A percentile compares a stretch with the other conserved stretches of the same genome.
phyloP scores from a whole-genome alignment of 2,329 filamentous ascomycete genomes.

The Microdochium bolleyi region DNA sequence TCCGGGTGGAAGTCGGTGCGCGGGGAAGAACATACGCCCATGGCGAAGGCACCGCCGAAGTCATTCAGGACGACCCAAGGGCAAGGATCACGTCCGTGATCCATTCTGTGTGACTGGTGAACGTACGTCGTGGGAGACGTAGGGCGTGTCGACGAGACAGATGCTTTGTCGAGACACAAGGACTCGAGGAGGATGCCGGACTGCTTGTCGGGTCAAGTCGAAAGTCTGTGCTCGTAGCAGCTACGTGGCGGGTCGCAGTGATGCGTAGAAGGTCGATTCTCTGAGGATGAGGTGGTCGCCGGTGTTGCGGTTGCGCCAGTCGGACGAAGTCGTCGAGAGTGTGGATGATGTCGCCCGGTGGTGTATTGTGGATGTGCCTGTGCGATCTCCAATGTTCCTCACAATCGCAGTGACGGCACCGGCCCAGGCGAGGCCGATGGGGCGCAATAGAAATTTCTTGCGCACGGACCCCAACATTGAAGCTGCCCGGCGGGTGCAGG shows the following conservation, averaged over 20 bases:
- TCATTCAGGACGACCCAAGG: constrained; percentile 95
- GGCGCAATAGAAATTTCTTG: constrained; percentile 7
- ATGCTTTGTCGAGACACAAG: too few relatives aligned
- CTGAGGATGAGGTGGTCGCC: too few relatives aligned
- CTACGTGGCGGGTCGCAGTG: too few relatives aligned
- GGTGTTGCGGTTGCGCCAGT: too few relatives aligned
- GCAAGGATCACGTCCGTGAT: constrained; percentile 95
- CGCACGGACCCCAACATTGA: constrained; percentile 4
- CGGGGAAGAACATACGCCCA: constrained; percentile 64
- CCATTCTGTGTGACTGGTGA: constrained; percentile 46
- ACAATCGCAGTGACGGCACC: neutral
- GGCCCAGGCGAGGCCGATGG: neutral
- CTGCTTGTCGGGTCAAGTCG: too few relatives aligned
- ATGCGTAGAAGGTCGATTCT: too few relatives aligned
- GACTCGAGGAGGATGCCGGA: too few relatives aligned
- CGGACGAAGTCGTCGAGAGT: too few relatives aligned
- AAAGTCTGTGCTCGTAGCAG: too few relatives aligned
- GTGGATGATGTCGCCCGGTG: neutral
- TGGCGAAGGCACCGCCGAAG: constrained; percentile 93
- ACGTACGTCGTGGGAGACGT: neutral
- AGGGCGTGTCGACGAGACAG: neutral
- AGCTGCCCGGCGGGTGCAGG: neutral
- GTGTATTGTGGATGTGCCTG: neutral
- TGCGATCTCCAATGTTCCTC: neutral
- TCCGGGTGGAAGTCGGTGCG: neutral